Evolutionary conservation across 495 filamentous ascomycete species (phyloP), one percentile per base, ranked within the genome.

Genomic region (Daldinia concentrica): DNA sequence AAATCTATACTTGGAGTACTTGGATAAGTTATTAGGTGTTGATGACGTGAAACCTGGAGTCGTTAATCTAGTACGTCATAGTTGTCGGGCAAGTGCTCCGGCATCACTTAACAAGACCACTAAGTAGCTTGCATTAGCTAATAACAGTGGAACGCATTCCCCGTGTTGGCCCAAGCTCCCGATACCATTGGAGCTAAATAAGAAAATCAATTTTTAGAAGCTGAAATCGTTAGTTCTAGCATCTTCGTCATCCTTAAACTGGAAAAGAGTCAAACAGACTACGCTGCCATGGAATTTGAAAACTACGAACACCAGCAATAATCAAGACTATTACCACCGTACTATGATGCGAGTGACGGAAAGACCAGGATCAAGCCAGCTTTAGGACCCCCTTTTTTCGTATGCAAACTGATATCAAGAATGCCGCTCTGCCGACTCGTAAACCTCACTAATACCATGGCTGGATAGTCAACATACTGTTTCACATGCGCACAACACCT

Each of bases 1-100:
- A 27, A 27, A 29, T 43, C 51, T 29, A 8, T 43, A 29, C 36
- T 56, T 36, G 12, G 34, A 36, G 34, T 36, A 36, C 34, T 14
- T 59, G 24, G 30, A 27, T n/a, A n/a, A n/a, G n/a, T 57, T 19
- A 61, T 68, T 72, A 64, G 61, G 54, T 68, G 50, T 7, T 58
- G 22, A 72, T 72, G 70, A 72, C 70, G 70, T 68, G 64, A 72
- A 72, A 41, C 17, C 8, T 62, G 24, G n/a, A 64, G 48, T 57
- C 29, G 36, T 29, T 19, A 61, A 56, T 72, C 52, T 61, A 68
- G 32, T 72, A 68, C 70, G 70, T 72, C 70, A 72, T 72, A 64
- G 39, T 41, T 51, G 36, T 59, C 45, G 45, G 51, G 8, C 50
- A 67, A 54, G 22, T 48, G 36, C 69, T 59, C 12, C 54, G 19